These are phyloP conservation scores for Nakazawaea molendinolei DNA, from an alignment of 805 yeast species.

Conservation along the genomic window DNA sequence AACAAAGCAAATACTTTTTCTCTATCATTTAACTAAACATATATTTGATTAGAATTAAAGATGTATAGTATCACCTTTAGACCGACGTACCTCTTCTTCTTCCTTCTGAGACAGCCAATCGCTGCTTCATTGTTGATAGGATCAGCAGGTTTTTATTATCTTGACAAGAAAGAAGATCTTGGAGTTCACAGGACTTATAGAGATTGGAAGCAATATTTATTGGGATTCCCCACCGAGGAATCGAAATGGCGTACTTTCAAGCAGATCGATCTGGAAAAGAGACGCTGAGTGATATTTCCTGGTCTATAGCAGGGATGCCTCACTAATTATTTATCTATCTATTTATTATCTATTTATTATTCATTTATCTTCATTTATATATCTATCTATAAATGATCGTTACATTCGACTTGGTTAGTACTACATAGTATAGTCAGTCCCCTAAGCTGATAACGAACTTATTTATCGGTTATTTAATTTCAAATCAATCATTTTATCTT, in stretches of 20 bases:
- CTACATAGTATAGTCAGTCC: too few species aligned
- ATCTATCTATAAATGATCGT: too few species aligned
- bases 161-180: slow-evolving; percentile 24
- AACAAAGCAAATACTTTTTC: too few species aligned
- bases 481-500: not conserved
- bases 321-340: not conserved
- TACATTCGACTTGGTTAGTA: too few species aligned
- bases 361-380: not conserved
- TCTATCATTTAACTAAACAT: not conserved
- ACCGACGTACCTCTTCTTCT: slow-evolving; percentile 30
- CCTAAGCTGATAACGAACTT: too few species aligned
- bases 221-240: slow-evolving; percentile 28
- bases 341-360: not conserved
- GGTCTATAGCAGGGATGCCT: too few species aligned
- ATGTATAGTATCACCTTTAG: slow-evolving; percentile 25
- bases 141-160: slow-evolving; percentile 29
- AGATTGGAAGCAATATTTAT: slow-evolving; percentile 20
- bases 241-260: slow-evolving; percentile 24
- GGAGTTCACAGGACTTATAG: slow-evolving; percentile 25
- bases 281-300: too few species aligned
- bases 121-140: slow-evolving; percentile 27
- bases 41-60: slow-evolving; percentile 1
- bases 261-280: slow-evolving; percentile 24
- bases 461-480: not conserved
- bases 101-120: slow-evolving; percentile 29